phyloP scores from a whole-genome alignment of 768 basidiomycete genomes.

The Suillus bovinus region DNA sequence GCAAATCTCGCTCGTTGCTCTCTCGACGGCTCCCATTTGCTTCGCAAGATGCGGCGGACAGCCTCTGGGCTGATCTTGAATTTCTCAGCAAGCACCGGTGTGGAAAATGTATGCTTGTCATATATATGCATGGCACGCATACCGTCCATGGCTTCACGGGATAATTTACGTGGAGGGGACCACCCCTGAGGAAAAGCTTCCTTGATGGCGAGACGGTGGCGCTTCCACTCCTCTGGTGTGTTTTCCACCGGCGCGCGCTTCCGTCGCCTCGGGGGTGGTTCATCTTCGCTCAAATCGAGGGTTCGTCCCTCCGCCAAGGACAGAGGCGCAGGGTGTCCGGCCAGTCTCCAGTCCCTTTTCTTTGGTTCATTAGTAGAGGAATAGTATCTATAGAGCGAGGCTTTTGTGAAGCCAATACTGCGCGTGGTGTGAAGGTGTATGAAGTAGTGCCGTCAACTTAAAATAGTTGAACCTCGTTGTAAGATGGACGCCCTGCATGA shows the following conservation, averaged over 20 bases:
- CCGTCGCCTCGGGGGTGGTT: constrained; percentile 27
- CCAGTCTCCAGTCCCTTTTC: constrained; percentile 28
- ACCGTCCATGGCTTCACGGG: constrained; percentile 82
- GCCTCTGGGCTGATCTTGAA: constrained; percentile 84
- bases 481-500: not conserved
- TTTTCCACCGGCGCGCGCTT: constrained; percentile 19
- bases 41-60: constrained; percentile 75
- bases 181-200: constrained; percentile 66
- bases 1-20: constrained; percentile 52
- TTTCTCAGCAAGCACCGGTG: constrained; percentile 67
- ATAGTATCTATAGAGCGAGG: constrained; percentile 25
- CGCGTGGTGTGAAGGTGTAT: constrained; percentile 5
- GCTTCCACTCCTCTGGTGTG: constrained; percentile 47
- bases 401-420: constrained; percentile 10
- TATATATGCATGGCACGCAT: constrained; percentile 64
- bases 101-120: constrained; percentile 65
- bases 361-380: constrained; percentile 26
- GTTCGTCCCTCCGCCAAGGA: constrained; percentile 26
- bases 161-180: constrained; percentile 78
- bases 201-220: constrained; percentile 52
- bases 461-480: constrained; percentile 1
- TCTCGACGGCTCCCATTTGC: constrained; percentile 63
- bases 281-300: constrained; percentile 32
- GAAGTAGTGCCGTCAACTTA: not conserved
- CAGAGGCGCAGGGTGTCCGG: constrained; percentile 33